phyloP scores from a whole-genome alignment of 495 filamentous ascomycete species.

The Penicillium atrosanguineum region DNA sequence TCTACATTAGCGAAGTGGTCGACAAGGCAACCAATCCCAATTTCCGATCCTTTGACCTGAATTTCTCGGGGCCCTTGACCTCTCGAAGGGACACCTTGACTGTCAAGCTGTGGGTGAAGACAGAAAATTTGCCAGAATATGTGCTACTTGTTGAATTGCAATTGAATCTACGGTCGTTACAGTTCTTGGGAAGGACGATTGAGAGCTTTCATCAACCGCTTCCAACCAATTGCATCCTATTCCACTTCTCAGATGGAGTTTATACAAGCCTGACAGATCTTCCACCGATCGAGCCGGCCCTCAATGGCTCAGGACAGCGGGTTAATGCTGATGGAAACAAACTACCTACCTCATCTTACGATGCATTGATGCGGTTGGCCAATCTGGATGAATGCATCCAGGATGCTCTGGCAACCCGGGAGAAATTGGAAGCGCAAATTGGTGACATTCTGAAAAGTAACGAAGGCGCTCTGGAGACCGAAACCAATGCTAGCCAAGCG shows the following conservation, averaged over 20 bases:
- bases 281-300: conserved; percentile 40
- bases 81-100: conserved; percentile 62
- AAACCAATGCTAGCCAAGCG: conserved; percentile 58
- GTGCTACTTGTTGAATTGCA: conserved; percentile 68
- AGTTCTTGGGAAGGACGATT: conserved; percentile 75
- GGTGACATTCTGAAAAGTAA: conserved; percentile 63
- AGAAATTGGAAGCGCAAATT: conserved; percentile 74
- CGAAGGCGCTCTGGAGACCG: conserved; percentile 34
- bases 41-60: conserved; percentile 84
- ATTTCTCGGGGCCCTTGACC: conserved; percentile 60
- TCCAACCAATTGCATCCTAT: conserved; percentile 79
- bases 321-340: conserved; percentile 31
- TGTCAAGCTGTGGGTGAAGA: conserved; percentile 76
- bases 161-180: conserved; percentile 66
- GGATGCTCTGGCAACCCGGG: conserved; percentile 78
- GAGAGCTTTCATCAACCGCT: conserved; percentile 75
- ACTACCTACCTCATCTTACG: conserved; percentile 77
- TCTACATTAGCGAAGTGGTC: conserved; percentile 87
- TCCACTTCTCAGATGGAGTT: conserved; percentile 84
- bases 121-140: conserved; percentile 54
- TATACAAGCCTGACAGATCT: conserved; percentile 72
- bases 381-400: conserved; percentile 91
- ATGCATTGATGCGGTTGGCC: conserved; percentile 81
- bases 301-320: conserved; percentile 13
- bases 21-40: conserved; percentile 84